Conservation (phyloP, 805 yeast genomes). For the Metschnikowia baotianmanensis region DNA sequence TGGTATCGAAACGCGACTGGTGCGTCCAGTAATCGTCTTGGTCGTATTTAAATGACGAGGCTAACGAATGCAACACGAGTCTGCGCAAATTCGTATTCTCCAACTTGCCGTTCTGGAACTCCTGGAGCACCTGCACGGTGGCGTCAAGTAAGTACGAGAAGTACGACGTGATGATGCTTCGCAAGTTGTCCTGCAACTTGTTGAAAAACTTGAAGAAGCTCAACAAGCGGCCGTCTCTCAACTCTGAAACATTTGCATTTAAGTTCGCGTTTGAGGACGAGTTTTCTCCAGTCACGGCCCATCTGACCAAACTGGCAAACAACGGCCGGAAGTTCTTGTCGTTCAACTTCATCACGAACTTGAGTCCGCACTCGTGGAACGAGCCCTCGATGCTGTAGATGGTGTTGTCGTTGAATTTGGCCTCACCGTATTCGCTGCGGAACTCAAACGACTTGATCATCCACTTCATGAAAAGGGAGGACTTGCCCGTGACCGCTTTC, state of each 20-base stretch:
- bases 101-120: slow-evolving; percentile 44
- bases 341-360: slow-evolving; percentile 83
- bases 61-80: slow-evolving; percentile 66
- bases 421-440: slow-evolving; percentile 48
- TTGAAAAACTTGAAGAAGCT: slow-evolving; percentile 86
- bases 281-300: slow-evolving; percentile 91
- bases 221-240: slow-evolving; percentile 46
- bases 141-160: slow-evolving; percentile 82
- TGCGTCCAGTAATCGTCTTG: slow-evolving; percentile 95
- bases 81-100: slow-evolving; percentile 60
- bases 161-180: slow-evolving; percentile 84
- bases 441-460: slow-evolving; percentile 70
- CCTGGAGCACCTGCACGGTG: slow-evolving; percentile 53
- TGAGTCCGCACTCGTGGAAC: slow-evolving; percentile 68
- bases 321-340: slow-evolving; percentile 92
- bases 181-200: slow-evolving; percentile 77
- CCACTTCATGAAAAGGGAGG: slow-evolving; percentile 66
- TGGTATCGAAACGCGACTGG: slow-evolving; percentile 74
- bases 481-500: slow-evolving; percentile 69
- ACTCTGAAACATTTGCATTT: too few relatives aligned
- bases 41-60: slow-evolving; percentile 81
- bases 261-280: slow-evolving; percentile 40
- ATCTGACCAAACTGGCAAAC: slow-evolving; percentile 79
- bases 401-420: slow-evolving; percentile 63
- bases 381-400: slow-evolving; percentile 78